A percentile compares a stretch with the other conserved stretches of the same genome.
Conservation (phyloP, 2,329 filamentous ascomycete species). For the Monilinia fructigena region DNA sequence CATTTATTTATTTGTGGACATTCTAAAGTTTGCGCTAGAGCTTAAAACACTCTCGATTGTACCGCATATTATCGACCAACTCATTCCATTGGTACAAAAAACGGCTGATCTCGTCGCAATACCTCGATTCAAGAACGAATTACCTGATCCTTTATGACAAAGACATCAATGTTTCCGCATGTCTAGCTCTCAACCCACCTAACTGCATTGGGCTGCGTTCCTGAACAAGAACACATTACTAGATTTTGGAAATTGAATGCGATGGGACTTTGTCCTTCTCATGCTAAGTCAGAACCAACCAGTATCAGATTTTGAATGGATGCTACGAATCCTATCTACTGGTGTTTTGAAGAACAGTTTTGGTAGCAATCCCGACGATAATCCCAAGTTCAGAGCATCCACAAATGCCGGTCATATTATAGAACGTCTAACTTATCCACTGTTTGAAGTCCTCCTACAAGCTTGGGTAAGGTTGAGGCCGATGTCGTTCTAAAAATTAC, state of each 20-base stretch:
- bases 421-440: constrained; percentile 44
- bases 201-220: constrained; percentile 58
- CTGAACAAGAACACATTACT: constrained; percentile 38
- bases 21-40: constrained; percentile 63
- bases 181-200: constrained; percentile 66
- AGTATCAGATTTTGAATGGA: constrained; percentile 59
- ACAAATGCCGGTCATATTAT: constrained; percentile 40
- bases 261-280: constrained; percentile 64
- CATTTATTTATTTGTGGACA: constrained; percentile 62
- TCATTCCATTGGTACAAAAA: constrained; percentile 56
- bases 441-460: constrained; percentile 43
- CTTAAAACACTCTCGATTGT: constrained; percentile 59
- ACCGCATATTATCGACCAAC: constrained; percentile 56
- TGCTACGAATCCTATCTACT: constrained; percentile 65
- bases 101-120: constrained; percentile 56
- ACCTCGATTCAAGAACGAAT: constrained; percentile 45
- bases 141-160: constrained; percentile 49
- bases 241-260: constrained; percentile 67
- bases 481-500: constrained; percentile 35
- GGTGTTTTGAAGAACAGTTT: constrained; percentile 64
- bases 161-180: constrained; percentile 61
- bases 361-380: constrained; percentile 58
- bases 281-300: constrained; percentile 67
- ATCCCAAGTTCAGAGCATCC: constrained; percentile 43
- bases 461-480: constrained; percentile 33